Conservation (phyloP, 441 rosid species). For the Flueggea neowawraea region DNA sequence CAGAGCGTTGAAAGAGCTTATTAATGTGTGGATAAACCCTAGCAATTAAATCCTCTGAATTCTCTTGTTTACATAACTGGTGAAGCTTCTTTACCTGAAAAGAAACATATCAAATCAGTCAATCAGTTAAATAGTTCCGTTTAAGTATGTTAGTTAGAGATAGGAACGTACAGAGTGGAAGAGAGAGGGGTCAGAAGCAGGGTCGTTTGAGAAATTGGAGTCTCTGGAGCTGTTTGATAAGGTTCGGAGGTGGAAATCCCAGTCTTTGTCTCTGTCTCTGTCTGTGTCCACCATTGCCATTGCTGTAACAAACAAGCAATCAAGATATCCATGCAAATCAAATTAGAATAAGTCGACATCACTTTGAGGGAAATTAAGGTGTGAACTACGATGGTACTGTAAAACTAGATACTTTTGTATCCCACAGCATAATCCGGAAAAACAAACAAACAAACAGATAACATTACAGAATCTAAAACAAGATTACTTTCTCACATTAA, state of each 20-base stretch:
- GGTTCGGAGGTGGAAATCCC: conserved; percentile 76
- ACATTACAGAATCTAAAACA: too few relatives aligned
- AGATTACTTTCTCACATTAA: too few relatives aligned
- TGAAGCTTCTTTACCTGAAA: conserved; percentile 65
- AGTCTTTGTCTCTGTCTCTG: conserved; percentile 33
- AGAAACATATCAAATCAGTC: not conserved
- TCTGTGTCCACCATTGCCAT: too few relatives aligned
- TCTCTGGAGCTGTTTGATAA: conserved; percentile 73
- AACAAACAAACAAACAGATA: too few relatives aligned
- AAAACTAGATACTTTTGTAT: too few relatives aligned
- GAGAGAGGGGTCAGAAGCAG: conserved; percentile 81
- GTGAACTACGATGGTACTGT: too few relatives aligned
- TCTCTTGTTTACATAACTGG: conserved; percentile 59
- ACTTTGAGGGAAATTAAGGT: too few relatives aligned
- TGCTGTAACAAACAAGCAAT: too few relatives aligned
- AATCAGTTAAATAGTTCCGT: not conserved
- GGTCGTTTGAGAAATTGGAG: conserved; percentile 62
- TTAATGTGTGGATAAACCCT: conserved; percentile 79
- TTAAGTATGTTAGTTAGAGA: not conserved
- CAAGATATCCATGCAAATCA: too few relatives aligned
- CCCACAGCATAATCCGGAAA: too few relatives aligned
- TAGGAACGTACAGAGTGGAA: conserved; percentile 55
- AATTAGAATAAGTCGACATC: too few relatives aligned
- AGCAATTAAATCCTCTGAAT: conserved; percentile 80
- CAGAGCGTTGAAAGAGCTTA: conserved; percentile 87